Percentiles rank a stretch among this genome's conserved stretches.
phyloP scores from a whole-genome alignment of 2,329 filamentous ascomycete species.

The Stenocarpella maydis region DNA sequence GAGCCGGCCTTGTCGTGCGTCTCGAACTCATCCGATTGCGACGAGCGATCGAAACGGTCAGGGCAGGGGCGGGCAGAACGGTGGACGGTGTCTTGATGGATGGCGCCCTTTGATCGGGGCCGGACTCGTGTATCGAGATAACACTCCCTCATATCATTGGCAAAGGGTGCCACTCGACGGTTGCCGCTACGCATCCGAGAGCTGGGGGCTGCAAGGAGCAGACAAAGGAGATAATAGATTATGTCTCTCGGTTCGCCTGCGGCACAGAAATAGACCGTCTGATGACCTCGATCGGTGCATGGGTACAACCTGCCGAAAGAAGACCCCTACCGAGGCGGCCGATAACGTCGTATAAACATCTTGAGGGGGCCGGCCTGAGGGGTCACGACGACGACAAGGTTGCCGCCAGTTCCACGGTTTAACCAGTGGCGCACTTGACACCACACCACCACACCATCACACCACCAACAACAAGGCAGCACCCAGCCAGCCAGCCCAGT shows the following conservation, averaged over 20 bases:
- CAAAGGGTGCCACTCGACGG: neutral
- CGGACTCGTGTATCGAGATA: neutral
- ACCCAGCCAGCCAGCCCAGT: neutral
- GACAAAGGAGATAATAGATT: neutral
- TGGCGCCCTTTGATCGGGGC: neutral
- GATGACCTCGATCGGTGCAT: conserved; percentile 25
- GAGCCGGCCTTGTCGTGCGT: conserved; percentile 14
- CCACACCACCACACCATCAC: conserved; percentile 21
- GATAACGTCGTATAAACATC: conserved; percentile 9
- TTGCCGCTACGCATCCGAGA: neutral
- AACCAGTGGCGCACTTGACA: neutral
- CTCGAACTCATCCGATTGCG: conserved; percentile 2
- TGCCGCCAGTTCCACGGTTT: conserved; percentile 22
- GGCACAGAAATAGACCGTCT: neutral
- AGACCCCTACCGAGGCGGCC: conserved; percentile 11
- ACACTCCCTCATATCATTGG: conserved; percentile 16
- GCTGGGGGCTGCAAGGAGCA: neutral
- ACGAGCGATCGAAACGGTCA: neutral
- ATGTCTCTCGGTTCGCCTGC: neutral
- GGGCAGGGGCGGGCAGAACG: neutral
- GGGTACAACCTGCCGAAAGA: neutral
- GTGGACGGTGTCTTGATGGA: neutral
- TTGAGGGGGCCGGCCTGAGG: neutral
- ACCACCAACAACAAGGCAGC: neutral
- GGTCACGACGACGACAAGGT: conserved; percentile 18